Evolutionary conservation across 129 eudicot species (phyloP).

Genomic region (Lactuca sativa): DNA sequence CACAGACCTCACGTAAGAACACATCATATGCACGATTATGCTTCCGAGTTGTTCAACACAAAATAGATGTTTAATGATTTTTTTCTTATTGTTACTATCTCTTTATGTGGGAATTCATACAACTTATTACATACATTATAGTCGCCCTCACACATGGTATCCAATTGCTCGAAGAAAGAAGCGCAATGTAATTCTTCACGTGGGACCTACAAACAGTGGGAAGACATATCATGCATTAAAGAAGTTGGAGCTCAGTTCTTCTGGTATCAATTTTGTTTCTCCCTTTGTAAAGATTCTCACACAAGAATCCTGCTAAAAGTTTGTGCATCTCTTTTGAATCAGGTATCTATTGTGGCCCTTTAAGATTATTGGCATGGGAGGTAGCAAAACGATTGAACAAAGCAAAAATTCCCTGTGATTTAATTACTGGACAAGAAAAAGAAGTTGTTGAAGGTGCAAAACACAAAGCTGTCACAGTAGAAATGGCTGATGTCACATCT

Average conservation of each 20-base stretch:
- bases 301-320: neutral
- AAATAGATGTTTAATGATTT: constrained; percentile 1
- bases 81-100: neutral
- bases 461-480: constrained; percentile 90
- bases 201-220: constrained; percentile 98
- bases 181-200: constrained; percentile 75
- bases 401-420: constrained; percentile 86
- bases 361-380: constrained; percentile 98
- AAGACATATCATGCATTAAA: constrained; percentile 88
- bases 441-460: constrained; percentile 77
- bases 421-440: constrained; percentile 90
- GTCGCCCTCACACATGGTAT: constrained; percentile 96
- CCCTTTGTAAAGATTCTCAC: constrained; percentile 10
- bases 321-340: neutral
- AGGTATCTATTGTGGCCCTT: constrained; percentile 97
- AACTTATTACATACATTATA: constrained; percentile 30
- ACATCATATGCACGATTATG: constrained; percentile 9
- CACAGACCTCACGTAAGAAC: constrained; percentile 94
- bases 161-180: constrained; percentile 83
- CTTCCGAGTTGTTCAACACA: neutral
- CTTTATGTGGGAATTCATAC: constrained; percentile 3
- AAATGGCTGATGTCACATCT: constrained; percentile 90
- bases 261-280: constrained; percentile 49
- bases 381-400: constrained; percentile 87
- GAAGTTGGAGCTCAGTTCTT: constrained; percentile 69